Evolutionary conservation across 257 asterid species (phyloP), one percentile per base, ranked within the genome.

Genomic region (Jacaranda mimosifolia): DNA sequence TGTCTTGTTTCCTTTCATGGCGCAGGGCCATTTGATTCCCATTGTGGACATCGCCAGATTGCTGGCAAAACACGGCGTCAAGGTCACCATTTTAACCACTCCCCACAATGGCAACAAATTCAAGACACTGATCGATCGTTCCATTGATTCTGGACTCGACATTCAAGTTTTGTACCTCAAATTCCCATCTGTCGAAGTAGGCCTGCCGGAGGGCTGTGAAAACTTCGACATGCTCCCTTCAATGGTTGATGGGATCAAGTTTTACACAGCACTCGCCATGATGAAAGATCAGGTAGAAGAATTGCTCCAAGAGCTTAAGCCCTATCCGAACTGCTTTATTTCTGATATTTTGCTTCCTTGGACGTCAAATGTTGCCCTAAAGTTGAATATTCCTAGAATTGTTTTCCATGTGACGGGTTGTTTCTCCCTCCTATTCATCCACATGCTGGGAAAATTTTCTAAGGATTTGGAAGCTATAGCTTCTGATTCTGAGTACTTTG

Each of bases 21-120:
- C 92, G 19, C 91, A 81, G 39, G 88, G 92, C 59, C 95, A 90
- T 77, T 72, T 79, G 63, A 86, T 87, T 6, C 91, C 94, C n/a
- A 79, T 89, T 84, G 56, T 77, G 0, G 90, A 87, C 36, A 79
- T 88, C 7, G 86, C 83, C 0, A 74, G 84, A 63, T 58, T 89
- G 38, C 79, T 84, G 14, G 90, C 89, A 6, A 55, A 76, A 8
- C 87, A 78, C 0, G 88, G 89, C 5, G 58, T 80, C 5, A 59
- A 7, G 1, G 80, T 90, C 65, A 80, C 95, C 38, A 83, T 90
- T 38, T 26, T 86, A 39, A 75, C 84, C 36, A 87, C 92, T 11
- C 89, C 90, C 21, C 70, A 67, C 43, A 88, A 86, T 64, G 79
- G 62, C 32, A 62, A 57, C 38, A 78, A 83, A 58, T 81, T 80